Evolutionary conservation across 176 grass and related monocot genomes (phyloP), one percentile per base, ranked within the genome.

Genomic region (Cocos nucifera): DNA sequence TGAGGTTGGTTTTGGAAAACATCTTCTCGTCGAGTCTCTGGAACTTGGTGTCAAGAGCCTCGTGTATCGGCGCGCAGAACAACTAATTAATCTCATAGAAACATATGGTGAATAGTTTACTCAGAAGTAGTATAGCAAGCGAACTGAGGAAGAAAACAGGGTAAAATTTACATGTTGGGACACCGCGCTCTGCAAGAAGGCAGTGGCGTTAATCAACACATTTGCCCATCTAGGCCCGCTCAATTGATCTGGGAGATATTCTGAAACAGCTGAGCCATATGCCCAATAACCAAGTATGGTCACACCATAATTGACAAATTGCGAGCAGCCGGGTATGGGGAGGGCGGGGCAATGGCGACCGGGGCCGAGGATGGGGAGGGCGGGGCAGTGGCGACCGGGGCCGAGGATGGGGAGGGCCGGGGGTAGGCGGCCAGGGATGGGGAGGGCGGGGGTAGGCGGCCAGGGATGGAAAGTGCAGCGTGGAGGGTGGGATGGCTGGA

Each of bases 241-340:
- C 59, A 95, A 60, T 69, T 95, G 51, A 62, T 78, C 49, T 1
- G 89, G 85, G 22, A 95, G 89, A 77, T 89, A 89, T 57, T 89
- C 82, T 0, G 89, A 21, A 23, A 80, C 79, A 22, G 89, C 16
- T 17, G 89, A 21, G 21, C 89, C 85, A 69, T 95, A 95, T 4
- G 85, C 89, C 21, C 89, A 95, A 74, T 95, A 95, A 19, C 89
- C 89, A 15, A 76, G 85, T 24, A 86, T 81, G 76, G 81, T 95
- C 63, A 95, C 21, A 53, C 89, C 82, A 32, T 89, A 95, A 64
- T 86, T n/a, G n/a, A n/a, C n/a, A n/a, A n/a, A n/a, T n/a, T n/a
- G n/a, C n/a, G n/a, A n/a, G n/a, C n/a, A n/a, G n/a, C n/a, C n/a
- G n/a, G n/a, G n/a, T n/a, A n/a, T n/a, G n/a, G n/a, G n/a, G n/a